Base-by-base conservation (phyloP, 2,329 filamentous ascomycete genomes). In the Diaporthe ampelina region DNA sequence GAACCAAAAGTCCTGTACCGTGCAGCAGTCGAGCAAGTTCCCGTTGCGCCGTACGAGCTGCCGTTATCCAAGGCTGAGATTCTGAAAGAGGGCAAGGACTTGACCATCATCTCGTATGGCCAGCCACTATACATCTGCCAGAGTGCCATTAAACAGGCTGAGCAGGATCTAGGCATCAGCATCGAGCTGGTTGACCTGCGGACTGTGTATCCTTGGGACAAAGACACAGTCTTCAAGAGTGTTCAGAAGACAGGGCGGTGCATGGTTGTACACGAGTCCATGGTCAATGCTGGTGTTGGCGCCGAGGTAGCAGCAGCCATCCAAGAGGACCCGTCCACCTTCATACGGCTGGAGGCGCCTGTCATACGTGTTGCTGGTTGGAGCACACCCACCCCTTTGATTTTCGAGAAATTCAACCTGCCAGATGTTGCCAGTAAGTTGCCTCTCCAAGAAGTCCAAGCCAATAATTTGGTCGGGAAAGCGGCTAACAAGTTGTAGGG, bases 1-100 rank as follows among this genome's bases (percentile, higher is more conserved):
- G 95, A 98, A 82, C 95, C 95, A 58, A 98, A 98, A 85, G 94
- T 97, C 61, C 86, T 98, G 17, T 98, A 98, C 83, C 92, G 95
- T 26, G 95, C 95, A 0, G 94, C 95, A 0, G 94, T 97, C 37
- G 95, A 98, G 83, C 94, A 98, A 82, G 95, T 98, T 0, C 95
- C 95, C 0, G 90, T 92, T 0, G 93, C 91, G 29, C 86, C 94
- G 4, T 98, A 97, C 82, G 91, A 92, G n/a, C 88, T 98, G 19
- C 95, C 95, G 0, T 87, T 98, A 15, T 94, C 92, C 78, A 96
- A 94, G 82, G 95, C 95, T 0, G 95, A 98, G 81, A 84, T 97
- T 0, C 81, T 98, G 29, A 96, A 95, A 82, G 86, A 92, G 72
- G 95, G 95, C 58, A 92, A 90, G 70, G 92, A 97, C 77, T 82